phyloP scores from a whole-genome alignment of 2,329 filamentous ascomycete species.

The Penicillium sp. region DNA sequence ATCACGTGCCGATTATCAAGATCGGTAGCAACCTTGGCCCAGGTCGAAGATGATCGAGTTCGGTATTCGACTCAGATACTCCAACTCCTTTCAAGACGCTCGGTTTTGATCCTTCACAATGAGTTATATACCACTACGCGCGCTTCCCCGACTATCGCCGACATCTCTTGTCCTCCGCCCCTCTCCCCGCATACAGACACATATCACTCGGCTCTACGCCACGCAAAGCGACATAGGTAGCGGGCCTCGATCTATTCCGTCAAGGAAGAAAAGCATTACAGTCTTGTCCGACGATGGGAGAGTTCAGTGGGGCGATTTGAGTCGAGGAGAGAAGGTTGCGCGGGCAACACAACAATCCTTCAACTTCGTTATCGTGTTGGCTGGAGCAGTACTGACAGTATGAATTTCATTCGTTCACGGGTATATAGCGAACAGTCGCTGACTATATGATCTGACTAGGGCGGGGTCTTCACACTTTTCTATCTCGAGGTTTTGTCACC shows the following conservation, averaged over 20 bases:
- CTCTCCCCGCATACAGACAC: slow-evolving; percentile 33
- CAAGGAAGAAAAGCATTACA: slow-evolving; percentile 66
- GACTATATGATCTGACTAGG: slow-evolving; percentile 46
- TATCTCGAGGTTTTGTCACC: slow-evolving; percentile 80
- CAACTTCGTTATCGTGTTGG: slow-evolving; percentile 75
- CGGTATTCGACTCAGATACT: not conserved
- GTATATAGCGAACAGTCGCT: not conserved
- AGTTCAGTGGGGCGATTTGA: slow-evolving; percentile 77
- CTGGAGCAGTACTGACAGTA: slow-evolving; percentile 75
- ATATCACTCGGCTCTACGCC: slow-evolving; percentile 53
- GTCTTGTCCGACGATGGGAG: slow-evolving; percentile 82
- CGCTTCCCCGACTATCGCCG: slow-evolving; percentile 16
- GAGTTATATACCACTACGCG: slow-evolving; percentile 20
- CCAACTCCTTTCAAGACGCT: not conserved
- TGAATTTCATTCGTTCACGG: slow-evolving; percentile 18
- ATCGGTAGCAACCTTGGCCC: slow-evolving; percentile 10
- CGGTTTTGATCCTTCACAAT: slow-evolving; percentile 8
- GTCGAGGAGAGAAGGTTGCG: slow-evolving; percentile 71
- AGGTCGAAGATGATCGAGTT: not conserved
- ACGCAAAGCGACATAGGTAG: slow-evolving; percentile 52
- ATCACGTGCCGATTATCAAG: slow-evolving; percentile 7
- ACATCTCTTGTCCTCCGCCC: slow-evolving; percentile 28
- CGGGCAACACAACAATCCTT: slow-evolving; percentile 86
- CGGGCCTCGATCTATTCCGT: slow-evolving; percentile 46
- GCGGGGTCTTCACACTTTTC: slow-evolving; percentile 72